Base-by-base conservation (phyloP, 2,329 filamentous ascomycete species). In the Cercospora brassicicola region DNA sequence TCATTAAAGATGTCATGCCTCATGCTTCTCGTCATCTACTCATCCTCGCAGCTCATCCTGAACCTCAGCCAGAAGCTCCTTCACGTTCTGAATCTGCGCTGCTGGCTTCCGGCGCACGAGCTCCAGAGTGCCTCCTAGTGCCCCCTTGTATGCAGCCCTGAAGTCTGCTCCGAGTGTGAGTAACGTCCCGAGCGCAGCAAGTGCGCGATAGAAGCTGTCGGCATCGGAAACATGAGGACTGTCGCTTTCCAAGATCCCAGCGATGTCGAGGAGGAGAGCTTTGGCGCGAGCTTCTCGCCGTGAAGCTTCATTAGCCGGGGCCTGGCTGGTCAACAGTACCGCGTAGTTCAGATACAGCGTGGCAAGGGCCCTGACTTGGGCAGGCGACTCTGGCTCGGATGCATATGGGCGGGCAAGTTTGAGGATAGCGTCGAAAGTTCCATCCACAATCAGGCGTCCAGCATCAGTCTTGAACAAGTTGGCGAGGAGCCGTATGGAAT, bases 301-400 rank as follows among this genome's bases (percentile, higher is more conserved):
- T 9, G 64, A 57, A 13, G 75, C 74, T 51, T 77, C 74, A 3
- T 61, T 68, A 4, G 77, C 59, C 1, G 76, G 75, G 10, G 76
- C 75, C 18, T 66, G 64, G 9, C 73, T 73, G 2, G 85, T 86
- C 4, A 92, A 85, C 10, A 94, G 85, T 0, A 97, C 92, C 0
- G 93, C 85, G 71, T 91, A 91, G 80, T 99, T 98, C 77, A 98
- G 90, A 68, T 91, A 89, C 0, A 92, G 84, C 0, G 95, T 97
- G 0, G 92, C 89, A 18, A 92, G 83, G 0, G 95, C 94, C 65
- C 97, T 90, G 61, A 91, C 87, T 10, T 98, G 83, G 73, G 96
- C 96, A 1, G 76, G 74, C 31, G 78, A 79, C 56, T 77, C 76
- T n/a, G 78, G 76, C 79, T 83, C 45, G 81, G 85, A 85, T 2